Evolutionary conservation across 2,329 filamentous ascomycete species (phyloP).

Genomic region (Penicillium corylophilum): DNA sequence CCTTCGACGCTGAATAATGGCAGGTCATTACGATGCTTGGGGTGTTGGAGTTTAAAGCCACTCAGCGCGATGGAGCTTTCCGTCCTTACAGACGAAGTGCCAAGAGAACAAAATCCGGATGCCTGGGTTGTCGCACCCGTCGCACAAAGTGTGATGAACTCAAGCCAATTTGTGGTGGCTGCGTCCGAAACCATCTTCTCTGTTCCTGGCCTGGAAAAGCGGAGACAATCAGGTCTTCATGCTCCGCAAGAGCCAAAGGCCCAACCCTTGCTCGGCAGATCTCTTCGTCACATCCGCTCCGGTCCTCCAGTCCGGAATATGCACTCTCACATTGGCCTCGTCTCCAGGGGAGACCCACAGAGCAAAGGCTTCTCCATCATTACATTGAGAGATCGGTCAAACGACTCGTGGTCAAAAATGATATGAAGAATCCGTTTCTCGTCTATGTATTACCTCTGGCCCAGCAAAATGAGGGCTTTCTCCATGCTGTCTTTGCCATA

Average conservation of each 20-base stretch:
- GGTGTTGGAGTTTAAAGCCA: not conserved
- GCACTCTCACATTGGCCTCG: slow-evolving; percentile 2
- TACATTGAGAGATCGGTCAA: not conserved
- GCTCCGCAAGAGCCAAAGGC: not conserved
- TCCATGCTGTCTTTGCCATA: slow-evolving; percentile 1
- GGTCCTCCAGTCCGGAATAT: not conserved
- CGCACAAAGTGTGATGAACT: slow-evolving; percentile 3
- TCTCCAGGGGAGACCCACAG: not conserved
- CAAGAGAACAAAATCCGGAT: slow-evolving; percentile 5
- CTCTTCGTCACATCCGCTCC: not conserved
- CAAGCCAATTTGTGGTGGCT: slow-evolving; percentile 1
- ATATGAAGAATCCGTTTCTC: not conserved
- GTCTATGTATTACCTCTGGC: slow-evolving; percentile 1
- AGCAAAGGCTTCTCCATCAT: slow-evolving; percentile 1
- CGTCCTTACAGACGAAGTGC: not conserved
- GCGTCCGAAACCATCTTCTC: slow-evolving; percentile 1
- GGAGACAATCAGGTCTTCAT: not conserved
- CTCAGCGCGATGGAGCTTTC: slow-evolving; percentile 19
- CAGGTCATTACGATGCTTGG: not conserved
- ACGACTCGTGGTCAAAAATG: not conserved
- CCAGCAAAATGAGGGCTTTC: not conserved
- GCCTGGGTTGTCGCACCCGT: slow-evolving; percentile 5
- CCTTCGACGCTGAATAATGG: not conserved
- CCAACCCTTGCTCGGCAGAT: not conserved
- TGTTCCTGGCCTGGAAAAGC: not conserved